Base-by-base conservation (phyloP, 2,329 filamentous ascomycete genomes). In the Aspergillus fischeri region DNA sequence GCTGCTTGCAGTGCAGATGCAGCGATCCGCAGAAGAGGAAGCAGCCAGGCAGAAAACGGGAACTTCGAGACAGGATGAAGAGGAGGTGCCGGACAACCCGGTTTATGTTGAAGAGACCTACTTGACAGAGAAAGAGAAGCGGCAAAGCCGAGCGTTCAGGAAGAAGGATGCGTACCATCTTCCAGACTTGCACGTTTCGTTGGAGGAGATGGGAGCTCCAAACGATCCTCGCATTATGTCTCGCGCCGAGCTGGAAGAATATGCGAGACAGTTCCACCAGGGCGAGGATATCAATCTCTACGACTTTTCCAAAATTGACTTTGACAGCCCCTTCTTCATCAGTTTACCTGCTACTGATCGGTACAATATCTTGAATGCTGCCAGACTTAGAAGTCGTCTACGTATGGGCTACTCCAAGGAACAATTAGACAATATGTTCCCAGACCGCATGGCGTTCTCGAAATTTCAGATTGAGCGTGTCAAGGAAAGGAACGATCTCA, bases 301-400 rank as follows among this genome's bases (percentile, higher is more conserved):
- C 74, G 93, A 97, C 75, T 99, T 99, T 70, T 95, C 90, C 70
- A 97, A 97, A 75, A 99, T 99, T 66, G 94, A 99, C 70, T 99
- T 97, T 67, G 90, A 97, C 63, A 91, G 92, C 63, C 86, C 93
- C 11, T 99, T 99, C 75, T 99, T 99, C 77, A 85, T 89, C 71
- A 96, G 91, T 70, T 76, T 99, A 56, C 94, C 95, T 0, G 82
- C 92, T 1, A 88, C 88, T 1, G 94, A 99, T 77, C 86, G 93
- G 51, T 99, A 99, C 78, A 97, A 97, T 67, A 99, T 99, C 53
- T 77, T 99, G 24, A 99, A 99, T 70, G 94, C 95, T 1, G 94
- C 95, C 1, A 83, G 94, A 60, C 72, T 99, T 60, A 82, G 94
- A 56, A 96, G 91, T 72, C 83, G 94, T 53, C 80, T 99, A 67